Percentiles rank a stretch among this genome's conserved stretches.
These are phyloP conservation scores for Xylariaceae sp. DNA, from an alignment of 2,329 filamentous ascomycete genomes.

Conservation along the genomic window DNA sequence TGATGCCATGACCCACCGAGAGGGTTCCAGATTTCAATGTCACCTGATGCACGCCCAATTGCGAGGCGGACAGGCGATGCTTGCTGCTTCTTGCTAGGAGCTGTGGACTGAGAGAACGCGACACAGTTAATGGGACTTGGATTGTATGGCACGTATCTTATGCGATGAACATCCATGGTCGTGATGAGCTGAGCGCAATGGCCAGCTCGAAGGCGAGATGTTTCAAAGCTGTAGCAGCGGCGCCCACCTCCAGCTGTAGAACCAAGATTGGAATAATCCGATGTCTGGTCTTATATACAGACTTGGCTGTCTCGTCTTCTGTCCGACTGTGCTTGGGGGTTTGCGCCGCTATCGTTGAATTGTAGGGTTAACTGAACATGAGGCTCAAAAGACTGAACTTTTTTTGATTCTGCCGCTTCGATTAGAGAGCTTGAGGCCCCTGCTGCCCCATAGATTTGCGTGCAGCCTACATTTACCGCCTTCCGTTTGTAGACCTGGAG, in stretches of 20 bases:
- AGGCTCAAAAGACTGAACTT: constrained; percentile 9
- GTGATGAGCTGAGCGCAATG: constrained; percentile 3
- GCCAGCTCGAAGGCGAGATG: constrained; percentile 6
- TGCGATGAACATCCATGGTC: constrained; percentile 91
- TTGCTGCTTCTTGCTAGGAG: constrained; percentile 36
- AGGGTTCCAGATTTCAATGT: constrained; percentile 98
- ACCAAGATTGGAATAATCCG: no score
- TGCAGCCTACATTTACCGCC: constrained; percentile 6
- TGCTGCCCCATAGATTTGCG: constrained; percentile 3
- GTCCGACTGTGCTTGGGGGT: neutral
- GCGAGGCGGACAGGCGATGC: constrained; percentile 70
- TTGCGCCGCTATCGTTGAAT: neutral
- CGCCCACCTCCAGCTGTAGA: neutral
- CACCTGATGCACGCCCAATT: constrained; percentile 87
- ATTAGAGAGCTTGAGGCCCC: constrained; percentile 9
- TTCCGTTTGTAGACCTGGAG: neutral
- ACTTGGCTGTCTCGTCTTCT: neutral
- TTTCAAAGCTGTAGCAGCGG: neutral
- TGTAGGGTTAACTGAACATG: neutral
- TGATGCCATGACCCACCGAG: constrained; percentile 79
- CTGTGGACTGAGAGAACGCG: constrained; percentile 77
- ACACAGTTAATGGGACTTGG: constrained; percentile 90
- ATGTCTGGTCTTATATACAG: neutral
- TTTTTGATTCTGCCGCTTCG: constrained; percentile 18
- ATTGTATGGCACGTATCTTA: constrained; percentile 90